phyloP scores from a whole-genome alignment of 1,139 yeast genomes.

The Maudiozyma humilis region DNA sequence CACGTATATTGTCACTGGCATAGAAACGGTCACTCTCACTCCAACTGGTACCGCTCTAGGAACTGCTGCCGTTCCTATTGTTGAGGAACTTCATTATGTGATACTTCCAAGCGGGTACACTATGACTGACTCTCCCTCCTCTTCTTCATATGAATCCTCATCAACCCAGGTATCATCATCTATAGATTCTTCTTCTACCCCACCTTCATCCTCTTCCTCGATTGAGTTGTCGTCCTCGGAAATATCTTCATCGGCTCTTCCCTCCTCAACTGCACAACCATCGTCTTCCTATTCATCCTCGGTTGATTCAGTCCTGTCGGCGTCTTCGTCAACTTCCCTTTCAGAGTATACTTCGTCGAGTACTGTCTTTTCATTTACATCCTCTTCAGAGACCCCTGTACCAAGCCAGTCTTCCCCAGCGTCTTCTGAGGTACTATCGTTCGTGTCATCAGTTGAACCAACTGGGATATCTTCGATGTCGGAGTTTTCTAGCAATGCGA shows the following conservation, averaged over 20 bases:
- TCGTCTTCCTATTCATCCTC: background rate
- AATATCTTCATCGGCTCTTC: background rate
- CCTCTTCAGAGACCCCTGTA: too few species aligned
- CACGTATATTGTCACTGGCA: background rate
- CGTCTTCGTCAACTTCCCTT: background rate
- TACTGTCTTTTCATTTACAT: background rate
- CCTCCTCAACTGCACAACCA: too few species aligned
- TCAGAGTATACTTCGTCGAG: background rate
- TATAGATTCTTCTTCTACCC: background rate
- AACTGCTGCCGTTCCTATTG: background rate
- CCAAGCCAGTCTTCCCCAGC: too few species aligned
- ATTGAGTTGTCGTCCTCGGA: background rate
- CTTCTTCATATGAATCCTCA: too few species aligned
- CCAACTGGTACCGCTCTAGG: background rate
- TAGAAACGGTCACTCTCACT: background rate
- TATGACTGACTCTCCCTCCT: too few species aligned
- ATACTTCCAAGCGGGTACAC: too few species aligned
- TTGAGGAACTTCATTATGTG: background rate
- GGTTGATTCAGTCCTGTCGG: too few species aligned
- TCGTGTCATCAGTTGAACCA: background rate
- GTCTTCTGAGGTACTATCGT: background rate
- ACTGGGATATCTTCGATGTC: background rate
- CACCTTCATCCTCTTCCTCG: background rate
- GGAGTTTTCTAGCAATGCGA: background rate
- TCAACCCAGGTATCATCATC: too few species aligned